Conservation (phyloP, 2,329 filamentous ascomycete genomes). For the Xylariomycetidae sp. region DNA sequence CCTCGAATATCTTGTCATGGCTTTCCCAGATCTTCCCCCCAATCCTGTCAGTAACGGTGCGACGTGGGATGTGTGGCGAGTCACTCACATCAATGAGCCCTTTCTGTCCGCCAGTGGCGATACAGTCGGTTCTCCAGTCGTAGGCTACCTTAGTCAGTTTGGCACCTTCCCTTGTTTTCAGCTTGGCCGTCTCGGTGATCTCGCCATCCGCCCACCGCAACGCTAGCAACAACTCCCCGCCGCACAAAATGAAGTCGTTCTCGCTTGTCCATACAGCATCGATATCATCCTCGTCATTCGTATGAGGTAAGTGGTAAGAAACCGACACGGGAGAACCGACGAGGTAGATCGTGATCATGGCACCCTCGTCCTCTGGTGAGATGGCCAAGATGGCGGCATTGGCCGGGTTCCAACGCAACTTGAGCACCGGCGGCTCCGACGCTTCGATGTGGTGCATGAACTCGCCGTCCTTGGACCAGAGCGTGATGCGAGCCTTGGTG, state of each 20-base stretch:
- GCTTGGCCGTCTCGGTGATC: conserved; percentile 42
- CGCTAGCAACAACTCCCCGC: conserved; percentile 46
- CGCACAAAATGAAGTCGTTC: conserved; percentile 52
- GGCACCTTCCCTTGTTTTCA: conserved; percentile 48
- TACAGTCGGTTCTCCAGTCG: conserved; percentile 45
- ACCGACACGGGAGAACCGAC: conserved; percentile 36
- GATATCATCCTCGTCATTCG: conserved; percentile 43
- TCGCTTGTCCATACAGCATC: conserved; percentile 57
- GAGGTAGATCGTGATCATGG: conserved; percentile 51
- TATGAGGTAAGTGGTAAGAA: conserved; percentile 44
- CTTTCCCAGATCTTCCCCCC: conserved; percentile 46
- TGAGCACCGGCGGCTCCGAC: conserved; percentile 55
- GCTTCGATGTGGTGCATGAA: conserved; percentile 49
- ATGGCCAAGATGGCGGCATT: conserved; percentile 51
- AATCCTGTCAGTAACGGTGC: conserved; percentile 1
- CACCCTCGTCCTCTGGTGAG: conserved; percentile 47
- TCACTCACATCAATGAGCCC: conserved; percentile 53
- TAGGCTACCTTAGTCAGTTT: conserved; percentile 50
- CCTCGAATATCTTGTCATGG: conserved; percentile 46
- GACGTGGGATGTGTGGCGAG: neutral
- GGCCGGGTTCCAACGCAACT: conserved; percentile 54
- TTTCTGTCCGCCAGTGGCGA: conserved; percentile 54
- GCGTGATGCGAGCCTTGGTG: conserved; percentile 45
- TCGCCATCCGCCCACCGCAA: conserved; percentile 41
- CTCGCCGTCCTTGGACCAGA: conserved; percentile 50